phyloP scores from a whole-genome alignment of 345 rosid species.

The Sonneratia alba region DNA sequence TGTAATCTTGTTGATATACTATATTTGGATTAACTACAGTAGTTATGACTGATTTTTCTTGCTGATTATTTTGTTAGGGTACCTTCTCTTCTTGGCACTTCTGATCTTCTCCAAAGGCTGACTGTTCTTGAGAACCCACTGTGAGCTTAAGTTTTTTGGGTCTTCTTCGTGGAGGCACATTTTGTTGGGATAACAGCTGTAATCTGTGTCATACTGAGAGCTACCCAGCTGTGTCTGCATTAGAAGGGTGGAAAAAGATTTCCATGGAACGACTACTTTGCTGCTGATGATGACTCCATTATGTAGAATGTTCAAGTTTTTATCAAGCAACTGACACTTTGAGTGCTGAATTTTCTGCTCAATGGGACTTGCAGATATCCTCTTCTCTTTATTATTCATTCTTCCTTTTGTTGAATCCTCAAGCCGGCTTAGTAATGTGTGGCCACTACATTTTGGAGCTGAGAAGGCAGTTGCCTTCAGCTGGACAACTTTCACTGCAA shows the following conservation, averaged over 20 bases:
- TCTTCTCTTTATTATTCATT: conserved; percentile 43
- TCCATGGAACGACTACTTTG: not conserved
- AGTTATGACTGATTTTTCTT: not conserved
- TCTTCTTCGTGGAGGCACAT: not conserved
- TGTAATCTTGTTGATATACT: not conserved
- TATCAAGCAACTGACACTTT: not conserved
- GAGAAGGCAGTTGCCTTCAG: conserved; percentile 33
- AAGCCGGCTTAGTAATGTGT: conserved; percentile 29
- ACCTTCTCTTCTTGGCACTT: not conserved
- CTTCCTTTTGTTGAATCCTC: conserved; percentile 53
- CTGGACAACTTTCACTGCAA: conserved; percentile 86
- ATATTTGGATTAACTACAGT: not conserved
- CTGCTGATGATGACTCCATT: not conserved
- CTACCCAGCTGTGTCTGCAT: not conserved
- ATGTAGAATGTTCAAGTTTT: not conserved
- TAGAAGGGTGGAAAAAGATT: not conserved
- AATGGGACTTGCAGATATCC: conserved; percentile 58
- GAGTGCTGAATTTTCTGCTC: not conserved
- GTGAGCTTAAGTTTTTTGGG: not conserved
- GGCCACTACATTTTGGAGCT: conserved; percentile 35
- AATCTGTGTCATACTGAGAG: not conserved
- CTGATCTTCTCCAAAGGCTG: not conserved
- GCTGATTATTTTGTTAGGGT: not conserved
- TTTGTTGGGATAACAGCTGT: not conserved
- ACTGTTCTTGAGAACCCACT: not conserved